These are phyloP conservation scores for Hyaloscypha finlandica DNA, from an alignment of 495 filamentous ascomycete species.

Conservation along the genomic window DNA sequence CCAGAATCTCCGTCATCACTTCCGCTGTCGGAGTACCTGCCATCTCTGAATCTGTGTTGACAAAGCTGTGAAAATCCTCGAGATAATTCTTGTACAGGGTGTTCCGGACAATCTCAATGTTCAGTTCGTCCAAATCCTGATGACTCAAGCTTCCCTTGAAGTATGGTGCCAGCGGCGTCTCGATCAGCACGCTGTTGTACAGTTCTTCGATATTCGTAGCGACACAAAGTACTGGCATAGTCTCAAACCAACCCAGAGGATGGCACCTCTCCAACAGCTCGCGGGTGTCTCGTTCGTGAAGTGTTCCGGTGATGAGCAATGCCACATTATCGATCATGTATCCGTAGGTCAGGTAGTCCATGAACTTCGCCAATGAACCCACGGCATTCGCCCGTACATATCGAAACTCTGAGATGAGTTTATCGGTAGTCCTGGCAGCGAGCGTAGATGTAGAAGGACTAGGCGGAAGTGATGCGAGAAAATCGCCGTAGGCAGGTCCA, in stretches of 20 bases:
- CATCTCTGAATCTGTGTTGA: constrained; percentile 83
- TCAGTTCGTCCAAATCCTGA: constrained; percentile 96
- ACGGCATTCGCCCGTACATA: constrained; percentile 92
- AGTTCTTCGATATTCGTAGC: constrained; percentile 98
- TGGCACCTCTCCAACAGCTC: constrained; percentile 96
- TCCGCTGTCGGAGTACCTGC: constrained; percentile 86
- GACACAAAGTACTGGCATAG: constrained; percentile 95
- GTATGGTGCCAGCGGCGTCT: constrained; percentile 93
- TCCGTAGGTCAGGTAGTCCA: constrained; percentile 96
- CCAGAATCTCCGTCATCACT: constrained; percentile 90
- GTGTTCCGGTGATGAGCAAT: constrained; percentile 94
- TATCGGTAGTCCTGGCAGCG: constrained; percentile 93
- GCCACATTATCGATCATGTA: constrained; percentile 99
- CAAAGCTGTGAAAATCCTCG: constrained; percentile 93
- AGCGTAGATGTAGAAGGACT: constrained; percentile 96
- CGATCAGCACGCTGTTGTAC: constrained; percentile 95
- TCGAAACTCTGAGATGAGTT: constrained; percentile 95
- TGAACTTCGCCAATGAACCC: constrained; percentile 87
- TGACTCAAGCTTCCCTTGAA: constrained; percentile 95
- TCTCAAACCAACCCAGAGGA: constrained; percentile 98
- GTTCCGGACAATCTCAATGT: constrained; percentile 99
- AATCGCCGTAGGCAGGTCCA: constrained; percentile 94
- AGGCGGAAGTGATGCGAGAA: constrained; percentile 89
- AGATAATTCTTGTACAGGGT: constrained; percentile 99
- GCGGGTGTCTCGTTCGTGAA: constrained; percentile 95